Evolutionary conservation across 305 asterid genomes (phyloP), one percentile per base, ranked within the genome.

Genomic region (Solanum chacoense): DNA sequence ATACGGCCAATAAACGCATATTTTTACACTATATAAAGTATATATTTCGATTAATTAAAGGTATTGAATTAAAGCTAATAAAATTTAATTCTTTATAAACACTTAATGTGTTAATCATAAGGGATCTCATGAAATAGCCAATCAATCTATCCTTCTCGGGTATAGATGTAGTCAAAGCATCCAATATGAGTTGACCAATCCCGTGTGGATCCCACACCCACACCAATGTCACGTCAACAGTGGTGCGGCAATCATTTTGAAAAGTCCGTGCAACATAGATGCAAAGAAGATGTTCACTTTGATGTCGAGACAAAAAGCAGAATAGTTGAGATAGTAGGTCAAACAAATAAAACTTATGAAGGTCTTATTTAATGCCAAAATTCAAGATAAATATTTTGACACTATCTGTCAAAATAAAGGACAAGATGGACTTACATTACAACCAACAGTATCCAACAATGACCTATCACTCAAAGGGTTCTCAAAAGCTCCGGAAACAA

Each of bases 401-500:
- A 50, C 26, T n/a, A 29, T 75, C 84, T 87, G 42, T 59, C 34
- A 45, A 89, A 84, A 32, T 34, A 77, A 63, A 81, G 67, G 78
- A 55, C 59, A 69, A 75, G 24, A 24, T 59, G 71, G 31, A 84
- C 91, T 94, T 90, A 96, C 99, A 95, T 93, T 91, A 90, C 97
- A 95, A 87, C 95, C 92, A 88, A 94, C 98, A 34, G 79, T 91
- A 88, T 85, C 93, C 91, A 94, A 90, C 89, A 96, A 89, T 16
- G 95, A 93, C 89, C 91, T 90, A 87, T 96, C 95, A 55, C 94
- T 92, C 79, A 94, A 74, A 50, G 98, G 98, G 88, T 92, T 93
- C 89, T 97, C 99, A 88, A 97, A 97, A 81, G 95, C 94, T 91
- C 98, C 98, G 74, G 98, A 90, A 77, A 91, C 94, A 88, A 97